A percentile compares a stretch with the other conserved stretches of the same genome.
Evolutionary conservation across 306 rosid species (phyloP).

Genomic region (Glycine tomentella): DNA sequence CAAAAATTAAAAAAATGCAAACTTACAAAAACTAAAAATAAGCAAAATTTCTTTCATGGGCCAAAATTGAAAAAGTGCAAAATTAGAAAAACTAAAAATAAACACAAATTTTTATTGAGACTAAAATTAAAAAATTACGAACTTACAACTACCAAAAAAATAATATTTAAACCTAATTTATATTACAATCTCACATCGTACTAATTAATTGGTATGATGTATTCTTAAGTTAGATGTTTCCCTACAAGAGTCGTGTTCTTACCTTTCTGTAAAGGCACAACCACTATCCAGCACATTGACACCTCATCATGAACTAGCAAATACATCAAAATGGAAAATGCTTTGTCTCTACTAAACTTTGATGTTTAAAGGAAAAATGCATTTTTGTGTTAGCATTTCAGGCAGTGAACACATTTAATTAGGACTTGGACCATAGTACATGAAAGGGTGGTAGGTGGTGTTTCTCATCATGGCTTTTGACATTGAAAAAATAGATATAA

Average conservation of each 20-base stretch:
- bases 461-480: constrained; percentile 27
- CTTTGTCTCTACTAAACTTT: not conserved
- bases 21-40: too few species aligned
- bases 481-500: constrained; percentile 16
- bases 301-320: not conserved
- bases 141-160: too few species aligned
- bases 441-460: not conserved
- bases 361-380: not conserved
- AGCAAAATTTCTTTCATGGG: too few species aligned
- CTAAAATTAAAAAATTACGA: too few species aligned
- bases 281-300: not conserved
- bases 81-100: too few species aligned
- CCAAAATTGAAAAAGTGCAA: too few species aligned
- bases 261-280: constrained; percentile 7
- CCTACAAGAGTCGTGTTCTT: constrained; percentile 21
- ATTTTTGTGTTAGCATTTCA: not conserved
- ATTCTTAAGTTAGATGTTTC: constrained; percentile 12
- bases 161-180: not conserved
- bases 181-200: constrained; percentile 29
- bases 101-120: too few species aligned
- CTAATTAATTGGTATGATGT: constrained; percentile 13
- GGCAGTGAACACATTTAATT: not conserved
- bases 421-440: not conserved
- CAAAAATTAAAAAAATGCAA: too few species aligned
- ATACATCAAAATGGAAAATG: constrained; percentile 20